Evolutionary conservation across 441 rosid species (phyloP), one percentile per base, ranked within the genome.

Genomic region (Erodium trifolium): DNA sequence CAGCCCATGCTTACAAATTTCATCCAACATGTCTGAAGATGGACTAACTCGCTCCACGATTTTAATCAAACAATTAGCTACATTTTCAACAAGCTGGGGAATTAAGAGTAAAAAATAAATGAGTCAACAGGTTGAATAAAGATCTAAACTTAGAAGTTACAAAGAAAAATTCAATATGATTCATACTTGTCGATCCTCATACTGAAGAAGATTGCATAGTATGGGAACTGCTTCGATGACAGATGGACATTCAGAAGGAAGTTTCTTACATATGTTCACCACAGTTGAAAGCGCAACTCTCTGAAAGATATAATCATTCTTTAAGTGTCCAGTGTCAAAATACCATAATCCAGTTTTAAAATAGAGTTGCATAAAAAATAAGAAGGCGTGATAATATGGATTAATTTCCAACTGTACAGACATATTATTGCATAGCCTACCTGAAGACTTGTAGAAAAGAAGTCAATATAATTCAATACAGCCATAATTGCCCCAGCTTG

Each of bases 401-500:
- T 18, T 55, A 17, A 16, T 14, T 55, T 14, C 7, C 7, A 11
- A 5, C 10, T 18, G 66, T 63, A 64, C 59, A 29, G 47, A 3
- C 8, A 27, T 19, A 35, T 45, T 75, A 65, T 43, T 43, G 49
- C 65, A 72, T 23, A 67, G 66, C 64, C 62, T 81, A 94, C 99
- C 86, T 95, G 99, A 67, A 90, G 70, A 78, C 95, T 92, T 8
- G 93, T 92, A 5, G 97, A 84, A 76, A 95, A 88, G 82, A 95
- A 95, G 71, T 92, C 99, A 68, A 95, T 83, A 77, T 76, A 85
- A 69, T 80, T 83, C 63, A 95, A 81, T 79, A 84, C 96, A 72
- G 99, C 96, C 93, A 84, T 82, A 45, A 90, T 85, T 31, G 97
- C 96, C 77, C 97, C 99, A 71, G 91, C 93, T 78, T 90, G 86